A percentile compares a stretch with the other conserved stretches of the same genome.
Evolutionary conservation across 2,329 filamentous ascomycete species (phyloP).

Genomic region (Cladosporium sp.): DNA sequence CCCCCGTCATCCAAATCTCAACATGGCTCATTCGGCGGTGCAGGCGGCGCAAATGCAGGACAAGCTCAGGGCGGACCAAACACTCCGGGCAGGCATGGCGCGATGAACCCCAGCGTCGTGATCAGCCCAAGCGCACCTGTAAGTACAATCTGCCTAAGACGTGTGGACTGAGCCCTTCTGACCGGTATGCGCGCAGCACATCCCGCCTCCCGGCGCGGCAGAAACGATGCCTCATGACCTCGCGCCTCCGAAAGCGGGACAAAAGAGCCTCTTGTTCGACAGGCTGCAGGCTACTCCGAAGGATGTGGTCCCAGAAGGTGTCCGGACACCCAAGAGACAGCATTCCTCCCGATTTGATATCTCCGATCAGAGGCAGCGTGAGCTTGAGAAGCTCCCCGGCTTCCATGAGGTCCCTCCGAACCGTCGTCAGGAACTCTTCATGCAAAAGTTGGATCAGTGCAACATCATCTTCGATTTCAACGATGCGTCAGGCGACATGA

Average conservation of each 20-base stretch:
- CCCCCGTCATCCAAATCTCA: conserved; percentile 4
- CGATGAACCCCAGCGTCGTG: conserved; percentile 66
- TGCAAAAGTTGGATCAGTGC: conserved; percentile 99
- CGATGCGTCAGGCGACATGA: conserved; percentile 96
- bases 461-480: conserved; percentile 99
- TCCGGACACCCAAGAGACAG: conserved; percentile 91
- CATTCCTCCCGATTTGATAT: conserved; percentile 98
- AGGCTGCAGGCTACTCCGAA: conserved; percentile 89
- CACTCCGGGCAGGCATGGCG: conserved; percentile 25
- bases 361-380: conserved; percentile 78
- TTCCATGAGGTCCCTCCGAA: conserved; percentile 97
- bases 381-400: conserved; percentile 92
- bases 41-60: conserved; percentile 22
- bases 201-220: conserved; percentile 83
- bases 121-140: conserved; percentile 93
- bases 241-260: conserved; percentile 82
- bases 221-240: conserved; percentile 98
- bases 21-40: conserved; percentile 11
- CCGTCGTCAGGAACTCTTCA: conserved; percentile 90
- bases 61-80: conserved; percentile 12
- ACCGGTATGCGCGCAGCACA: conserved; percentile 56
- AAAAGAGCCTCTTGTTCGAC: conserved; percentile 84
- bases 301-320: conserved; percentile 81
- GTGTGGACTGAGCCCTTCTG: conserved; percentile 4
- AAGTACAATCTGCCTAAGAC: conserved; percentile 37